These are phyloP conservation scores for Inonotus hispidus DNA, from an alignment of 1,284 basidiomycete species.

Conservation along the genomic window DNA sequence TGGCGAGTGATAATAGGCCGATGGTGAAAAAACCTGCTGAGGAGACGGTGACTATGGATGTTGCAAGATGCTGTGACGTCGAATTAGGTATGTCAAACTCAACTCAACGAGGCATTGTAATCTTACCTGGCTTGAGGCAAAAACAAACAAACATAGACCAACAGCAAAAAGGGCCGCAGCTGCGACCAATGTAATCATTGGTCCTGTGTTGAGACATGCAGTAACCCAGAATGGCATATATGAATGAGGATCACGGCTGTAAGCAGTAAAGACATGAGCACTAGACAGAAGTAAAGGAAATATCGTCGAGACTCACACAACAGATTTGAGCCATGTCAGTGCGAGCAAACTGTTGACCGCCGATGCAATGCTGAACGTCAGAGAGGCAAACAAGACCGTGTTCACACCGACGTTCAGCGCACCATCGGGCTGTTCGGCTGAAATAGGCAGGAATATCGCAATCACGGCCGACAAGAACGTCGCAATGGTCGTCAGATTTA, in stretches of 20 bases:
- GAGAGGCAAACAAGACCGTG: conserved; percentile 8
- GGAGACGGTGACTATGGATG: neutral
- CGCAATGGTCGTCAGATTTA: conserved; percentile 12
- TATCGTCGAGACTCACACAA: neutral
- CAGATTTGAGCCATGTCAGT: conserved; percentile 3
- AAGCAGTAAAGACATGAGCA: neutral
- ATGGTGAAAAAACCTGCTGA: neutral
- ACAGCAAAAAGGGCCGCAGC: conserved; percentile 5
- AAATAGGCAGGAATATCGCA: neutral
- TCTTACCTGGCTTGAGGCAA: neutral
- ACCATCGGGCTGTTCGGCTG: neutral
- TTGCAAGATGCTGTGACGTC: conserved; percentile 1
- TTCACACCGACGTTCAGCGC: conserved; percentile 3
- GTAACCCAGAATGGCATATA: conserved; percentile 2
- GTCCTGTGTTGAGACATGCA: conserved; percentile 9
- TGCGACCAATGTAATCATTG: conserved; percentile 3
- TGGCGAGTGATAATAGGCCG: neutral
- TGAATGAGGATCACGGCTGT: conserved; percentile 1
- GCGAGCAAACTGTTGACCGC: conserved; percentile 9
- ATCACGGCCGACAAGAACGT: neutral
- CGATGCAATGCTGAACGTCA: conserved; percentile 12
- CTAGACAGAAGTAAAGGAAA: neutral
- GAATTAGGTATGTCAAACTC: neutral
- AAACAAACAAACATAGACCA: conserved; percentile 1
- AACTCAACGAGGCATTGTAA: neutral